Base-by-base conservation (phyloP, 306 rosid genomes). In the Astragalus glycyphyllos region DNA sequence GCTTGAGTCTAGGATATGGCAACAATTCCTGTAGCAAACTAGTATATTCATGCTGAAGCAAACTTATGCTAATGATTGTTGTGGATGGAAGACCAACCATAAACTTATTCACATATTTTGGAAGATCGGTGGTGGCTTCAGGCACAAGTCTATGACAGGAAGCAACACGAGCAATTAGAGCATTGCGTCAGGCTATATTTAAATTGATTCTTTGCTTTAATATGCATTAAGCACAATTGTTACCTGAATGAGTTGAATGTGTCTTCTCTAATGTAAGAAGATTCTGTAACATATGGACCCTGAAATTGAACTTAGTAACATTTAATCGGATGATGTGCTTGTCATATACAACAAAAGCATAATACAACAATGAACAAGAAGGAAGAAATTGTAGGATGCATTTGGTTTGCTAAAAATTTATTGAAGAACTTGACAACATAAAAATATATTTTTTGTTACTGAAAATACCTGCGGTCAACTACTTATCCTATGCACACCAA, bases 31-130 rank as follows among this genome's bases (percentile, higher is more conserved):
- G 75, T 48, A 93, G 70, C 45, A 90, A 83, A 88, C 80, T 77
- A 77, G 77, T 54, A 83, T 84, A 85, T 74, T 88, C 89, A 38
- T 72, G 72, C 63, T 84, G 96, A 34, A 93, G 90, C 76, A 93
- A 82, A 81, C 94, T 90, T 61, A 85, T 72, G 72, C 88, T 69
- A 44, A 89, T 80, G 31, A 86, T 54, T 53, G 97, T 80, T 20
- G 88, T 63, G 57, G 86, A 84, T 62, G 97, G 96, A 83, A 93
- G 93, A 69, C 83, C 85, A 4, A 41, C 73, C 58, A 84, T 83
- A 82, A 90, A 90, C 8, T 69, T 77, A 26, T 77, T 75, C 74
- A 87, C 89, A 80, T 78, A 80, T 56, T 83, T 87, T 85, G 77
- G 87, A 76, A 93, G 90, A 65, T 80, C 89, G 58, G 53, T 79